Percentiles rank a stretch among this genome's conserved stretches.
Conservation (phyloP, 2,329 filamentous ascomycete genomes). For the Microdochium nivale region DNA sequence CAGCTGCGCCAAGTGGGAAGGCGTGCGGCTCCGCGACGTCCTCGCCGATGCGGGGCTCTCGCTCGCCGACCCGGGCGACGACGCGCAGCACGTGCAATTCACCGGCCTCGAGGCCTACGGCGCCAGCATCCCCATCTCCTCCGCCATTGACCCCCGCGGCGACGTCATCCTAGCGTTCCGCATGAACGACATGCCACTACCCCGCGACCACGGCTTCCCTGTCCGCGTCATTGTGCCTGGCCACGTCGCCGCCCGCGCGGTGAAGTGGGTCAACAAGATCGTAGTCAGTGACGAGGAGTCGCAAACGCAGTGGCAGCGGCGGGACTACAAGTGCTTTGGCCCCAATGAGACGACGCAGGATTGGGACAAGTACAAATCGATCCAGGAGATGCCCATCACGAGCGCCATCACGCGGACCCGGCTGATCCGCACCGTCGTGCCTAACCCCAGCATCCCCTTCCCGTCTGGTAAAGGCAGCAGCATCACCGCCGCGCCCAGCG, state of each 20-base stretch:
- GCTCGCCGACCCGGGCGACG: conserved; percentile 16
- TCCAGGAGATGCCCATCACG: conserved; percentile 61
- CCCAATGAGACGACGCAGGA: conserved; percentile 52
- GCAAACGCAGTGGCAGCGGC: conserved; percentile 54
- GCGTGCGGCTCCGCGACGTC: conserved; percentile 34
- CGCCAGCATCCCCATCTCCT: conserved; percentile 50
- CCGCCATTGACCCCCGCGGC: conserved; percentile 48
- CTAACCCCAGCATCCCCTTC: conserved; percentile 8
- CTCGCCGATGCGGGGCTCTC: conserved; percentile 29
- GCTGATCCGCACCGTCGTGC: conserved; percentile 7
- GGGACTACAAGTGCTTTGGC: conserved; percentile 62
- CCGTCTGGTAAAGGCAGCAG: background rate
- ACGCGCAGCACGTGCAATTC: conserved; percentile 31
- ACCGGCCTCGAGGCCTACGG: conserved; percentile 51
- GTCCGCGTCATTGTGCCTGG: conserved; percentile 55
- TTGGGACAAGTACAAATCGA: conserved; percentile 54
- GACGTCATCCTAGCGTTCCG: conserved; percentile 59
- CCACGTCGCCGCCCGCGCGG: conserved; percentile 56
- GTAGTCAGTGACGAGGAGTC: conserved; percentile 59
- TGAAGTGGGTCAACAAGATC: conserved; percentile 62
- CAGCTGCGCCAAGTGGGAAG: conserved; percentile 35
- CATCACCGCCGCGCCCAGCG: background rate
- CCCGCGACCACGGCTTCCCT: conserved; percentile 58
- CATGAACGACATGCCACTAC: conserved; percentile 58
- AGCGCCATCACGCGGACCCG: conserved; percentile 48